phyloP scores from a whole-genome alignment of 805 yeast genomes.

The Yarrowia sp. region DNA sequence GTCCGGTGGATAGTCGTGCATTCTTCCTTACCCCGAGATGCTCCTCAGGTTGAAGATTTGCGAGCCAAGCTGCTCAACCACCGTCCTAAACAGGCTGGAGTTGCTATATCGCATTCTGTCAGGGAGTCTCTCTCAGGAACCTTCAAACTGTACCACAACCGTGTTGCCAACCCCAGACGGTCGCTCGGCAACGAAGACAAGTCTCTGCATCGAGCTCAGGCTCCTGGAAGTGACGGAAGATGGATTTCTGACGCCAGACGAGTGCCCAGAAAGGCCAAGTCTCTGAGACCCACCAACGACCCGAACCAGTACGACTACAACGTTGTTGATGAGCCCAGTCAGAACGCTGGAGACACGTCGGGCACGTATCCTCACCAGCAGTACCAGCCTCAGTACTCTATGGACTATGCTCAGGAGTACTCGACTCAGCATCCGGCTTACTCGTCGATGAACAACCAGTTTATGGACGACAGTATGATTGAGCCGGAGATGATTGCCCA shows the following conservation, averaged over 20 bases:
- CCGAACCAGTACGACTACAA: not conserved
- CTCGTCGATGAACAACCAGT: conserved; percentile 21
- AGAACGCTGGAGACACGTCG: not conserved
- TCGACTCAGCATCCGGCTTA: conserved; percentile 27
- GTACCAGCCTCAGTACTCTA: conserved; percentile 36
- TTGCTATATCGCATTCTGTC: not conserved
- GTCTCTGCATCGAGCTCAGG: conserved; percentile 18
- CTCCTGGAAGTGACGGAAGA: conserved; percentile 31
- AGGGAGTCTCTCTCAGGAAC: conserved; percentile 25
- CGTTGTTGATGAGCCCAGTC: not conserved
- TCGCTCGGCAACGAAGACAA: conserved; percentile 24
- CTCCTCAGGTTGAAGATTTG: conserved; percentile 15
- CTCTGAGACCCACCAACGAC: not conserved
- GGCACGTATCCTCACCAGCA: conserved; percentile 26
- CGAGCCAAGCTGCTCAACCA: conserved; percentile 3
- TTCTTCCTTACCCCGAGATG: conserved; percentile 44
- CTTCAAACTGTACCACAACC: conserved; percentile 38
- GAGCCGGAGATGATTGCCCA: conserved; percentile 32
- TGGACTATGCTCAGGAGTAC: conserved; percentile 36
- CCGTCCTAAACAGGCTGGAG: not conserved
- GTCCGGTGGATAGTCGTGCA: conserved; percentile 47
- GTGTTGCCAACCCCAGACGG: conserved; percentile 34
- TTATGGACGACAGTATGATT: conserved; percentile 24
- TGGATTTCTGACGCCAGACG: conserved; percentile 26
- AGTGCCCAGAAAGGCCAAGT: conserved; percentile 5